Conservation (phyloP, 1,139 yeast species). For the Sugiyamaella japonica region DNA sequence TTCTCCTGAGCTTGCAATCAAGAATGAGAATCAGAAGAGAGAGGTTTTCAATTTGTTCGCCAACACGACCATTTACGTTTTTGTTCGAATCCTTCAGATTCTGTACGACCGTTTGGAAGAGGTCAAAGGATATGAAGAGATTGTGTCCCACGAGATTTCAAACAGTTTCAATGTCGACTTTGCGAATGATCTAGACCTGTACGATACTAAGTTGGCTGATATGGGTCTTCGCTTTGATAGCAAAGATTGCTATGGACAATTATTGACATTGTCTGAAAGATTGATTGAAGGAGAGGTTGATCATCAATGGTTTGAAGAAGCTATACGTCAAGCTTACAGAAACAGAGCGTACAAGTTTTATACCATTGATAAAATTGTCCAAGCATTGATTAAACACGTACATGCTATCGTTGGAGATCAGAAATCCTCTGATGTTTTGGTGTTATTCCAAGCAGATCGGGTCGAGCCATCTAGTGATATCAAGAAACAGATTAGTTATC, state of each 20-base stretch:
- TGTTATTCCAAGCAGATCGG: constrained; percentile 81
- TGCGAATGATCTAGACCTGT: constrained; percentile 82
- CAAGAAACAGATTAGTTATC: constrained; percentile 83
- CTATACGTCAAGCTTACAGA: constrained; percentile 90
- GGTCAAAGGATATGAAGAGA: constrained; percentile 65
- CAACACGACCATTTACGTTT: constrained; percentile 88
- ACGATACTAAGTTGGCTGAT: constrained; percentile 79
- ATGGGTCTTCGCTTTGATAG: constrained; percentile 69
- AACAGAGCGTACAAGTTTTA: constrained; percentile 90
- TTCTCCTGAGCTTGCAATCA: constrained; percentile 11
- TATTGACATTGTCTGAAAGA: constrained; percentile 67
- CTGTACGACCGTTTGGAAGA: constrained; percentile 78
- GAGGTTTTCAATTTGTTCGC: constrained; percentile 74
- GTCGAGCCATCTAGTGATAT: constrained; percentile 56
- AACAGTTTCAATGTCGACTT: constrained; percentile 67
- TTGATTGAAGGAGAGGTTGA: constrained; percentile 89
- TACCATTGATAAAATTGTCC: constrained; percentile 91
- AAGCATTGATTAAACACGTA: constrained; percentile 85
- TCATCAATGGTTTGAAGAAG: constrained; percentile 94
- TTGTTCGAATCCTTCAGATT: constrained; percentile 82
- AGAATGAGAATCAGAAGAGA: constrained; percentile 28
- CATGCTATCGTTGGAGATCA: constrained; percentile 76
- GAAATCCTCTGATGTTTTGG: constrained; percentile 79
- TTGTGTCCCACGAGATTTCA: constrained; percentile 66
- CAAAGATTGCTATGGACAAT: constrained; percentile 73